Percentiles rank a stretch among this genome's conserved stretches.
These are phyloP conservation scores for Volvox reticuliferus DNA, from an alignment of 139 green algal genomes.

Conservation along the genomic window DNA sequence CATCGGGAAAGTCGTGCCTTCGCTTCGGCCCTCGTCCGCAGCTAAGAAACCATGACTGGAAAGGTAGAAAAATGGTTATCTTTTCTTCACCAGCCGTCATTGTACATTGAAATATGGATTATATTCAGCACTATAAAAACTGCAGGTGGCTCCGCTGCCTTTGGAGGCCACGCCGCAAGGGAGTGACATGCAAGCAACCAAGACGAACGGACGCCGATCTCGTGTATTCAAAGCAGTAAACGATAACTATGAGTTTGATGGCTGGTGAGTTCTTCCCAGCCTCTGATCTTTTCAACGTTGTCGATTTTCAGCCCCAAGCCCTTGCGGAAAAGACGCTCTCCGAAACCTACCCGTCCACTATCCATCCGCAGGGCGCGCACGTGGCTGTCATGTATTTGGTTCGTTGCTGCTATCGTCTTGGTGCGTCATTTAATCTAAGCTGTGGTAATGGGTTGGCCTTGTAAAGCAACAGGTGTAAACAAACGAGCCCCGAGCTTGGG, in stretches of 20 bases:
- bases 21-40: not conserved
- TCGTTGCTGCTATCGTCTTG: not conserved
- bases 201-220: not conserved
- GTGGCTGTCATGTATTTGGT: not conserved
- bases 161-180: not conserved
- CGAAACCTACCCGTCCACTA: not conserved
- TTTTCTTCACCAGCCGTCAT: not conserved
- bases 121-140: not conserved
- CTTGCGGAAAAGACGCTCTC: not conserved
- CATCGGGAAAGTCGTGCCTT: not conserved
- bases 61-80: not conserved
- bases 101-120: not conserved
- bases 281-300: not conserved
- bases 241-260: not conserved
- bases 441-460: too few relatives aligned
- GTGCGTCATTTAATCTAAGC: not conserved
- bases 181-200: not conserved
- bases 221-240: conserved; percentile 5
- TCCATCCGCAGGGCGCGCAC: not conserved
- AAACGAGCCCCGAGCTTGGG: too few relatives aligned
- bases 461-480: not conserved
- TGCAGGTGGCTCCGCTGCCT: not conserved
- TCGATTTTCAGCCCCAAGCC: not conserved
- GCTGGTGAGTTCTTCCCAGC: not conserved
- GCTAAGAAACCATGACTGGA: not conserved